Conservation (phyloP, 1,284 basidiomycete species). For the Wolfiporia cocos region DNA sequence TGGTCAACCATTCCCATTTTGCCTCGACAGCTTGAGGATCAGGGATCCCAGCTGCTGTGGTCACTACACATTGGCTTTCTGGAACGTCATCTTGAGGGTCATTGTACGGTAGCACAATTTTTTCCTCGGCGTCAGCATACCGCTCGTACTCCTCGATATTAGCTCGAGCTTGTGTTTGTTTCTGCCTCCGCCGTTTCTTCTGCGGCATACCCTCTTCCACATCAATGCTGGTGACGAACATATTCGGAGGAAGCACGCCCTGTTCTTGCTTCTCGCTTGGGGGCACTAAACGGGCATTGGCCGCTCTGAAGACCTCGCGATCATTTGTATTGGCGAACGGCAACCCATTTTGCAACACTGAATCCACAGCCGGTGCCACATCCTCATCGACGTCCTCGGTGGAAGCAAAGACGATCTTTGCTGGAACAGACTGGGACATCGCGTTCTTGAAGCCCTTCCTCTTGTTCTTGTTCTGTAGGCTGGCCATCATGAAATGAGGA, state of each 20-base stretch:
- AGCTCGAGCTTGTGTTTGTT: conserved; percentile 9
- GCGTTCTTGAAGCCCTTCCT: conserved; percentile 57
- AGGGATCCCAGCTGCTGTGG: too few relatives aligned
- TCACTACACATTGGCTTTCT: too few relatives aligned
- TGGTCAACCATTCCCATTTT: conserved; percentile 32
- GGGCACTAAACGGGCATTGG: conserved; percentile 42
- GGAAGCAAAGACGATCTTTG: conserved; percentile 55
- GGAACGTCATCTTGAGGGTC: too few relatives aligned
- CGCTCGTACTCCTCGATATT: conserved; percentile 12
- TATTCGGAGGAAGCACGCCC: conserved; percentile 46
- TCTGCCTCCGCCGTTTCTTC: conserved; percentile 15
- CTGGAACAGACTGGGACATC: conserved; percentile 38
- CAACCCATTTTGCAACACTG: conserved; percentile 5
- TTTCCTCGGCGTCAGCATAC: too few relatives aligned
- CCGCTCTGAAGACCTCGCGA: conserved; percentile 5
- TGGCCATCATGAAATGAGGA: conserved; percentile 43
- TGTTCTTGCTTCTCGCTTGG: conserved; percentile 54
- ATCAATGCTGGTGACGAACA: conserved; percentile 65
- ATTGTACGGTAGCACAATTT: too few relatives aligned
- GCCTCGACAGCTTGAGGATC: too few relatives aligned
- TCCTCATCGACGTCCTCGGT: conserved; percentile 1
- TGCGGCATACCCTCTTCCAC: conserved; percentile 43
- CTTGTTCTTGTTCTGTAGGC: conserved; percentile 70
- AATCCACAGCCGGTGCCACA: not conserved
- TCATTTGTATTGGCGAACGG: conserved; percentile 11